These are phyloP conservation scores for Rhamnella rubrinervis DNA, from an alignment of 331 rosid species.

Conservation along the genomic window DNA sequence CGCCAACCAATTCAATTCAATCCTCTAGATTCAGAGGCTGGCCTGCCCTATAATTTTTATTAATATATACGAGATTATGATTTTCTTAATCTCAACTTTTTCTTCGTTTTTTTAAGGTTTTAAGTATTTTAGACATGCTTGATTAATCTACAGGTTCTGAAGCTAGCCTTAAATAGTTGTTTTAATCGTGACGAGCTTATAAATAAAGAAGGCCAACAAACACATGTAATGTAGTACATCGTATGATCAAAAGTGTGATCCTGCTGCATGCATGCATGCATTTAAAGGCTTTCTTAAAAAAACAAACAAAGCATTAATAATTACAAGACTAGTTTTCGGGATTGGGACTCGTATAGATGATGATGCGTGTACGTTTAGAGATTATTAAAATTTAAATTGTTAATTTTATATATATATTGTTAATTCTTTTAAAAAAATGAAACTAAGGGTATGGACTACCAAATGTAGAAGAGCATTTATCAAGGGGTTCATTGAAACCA, in stretches of 20 bases:
- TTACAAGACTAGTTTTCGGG: neutral
- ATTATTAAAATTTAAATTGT: neutral
- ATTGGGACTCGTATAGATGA: neutral
- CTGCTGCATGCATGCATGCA: neutral
- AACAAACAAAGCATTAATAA: conserved; percentile 23
- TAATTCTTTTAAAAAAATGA: neutral
- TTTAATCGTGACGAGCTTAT: too few species aligned
- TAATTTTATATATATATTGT: neutral
- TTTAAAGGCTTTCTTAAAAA: neutral
- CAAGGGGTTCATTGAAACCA: neutral
- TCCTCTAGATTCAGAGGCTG: too few species aligned
- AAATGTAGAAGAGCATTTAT: neutral
- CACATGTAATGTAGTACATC: too few species aligned
- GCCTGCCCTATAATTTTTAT: too few species aligned
- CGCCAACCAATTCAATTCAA: too few species aligned
- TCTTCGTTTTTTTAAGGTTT: too few species aligned
- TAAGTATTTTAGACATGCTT: too few species aligned
- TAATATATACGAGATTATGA: too few species aligned
- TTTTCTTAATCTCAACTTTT: too few species aligned
- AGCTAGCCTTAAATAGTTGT: too few species aligned
- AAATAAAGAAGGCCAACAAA: too few species aligned
- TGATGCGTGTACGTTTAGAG: conserved; percentile 21
- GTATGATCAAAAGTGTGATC: neutral
- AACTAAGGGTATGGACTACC: neutral
- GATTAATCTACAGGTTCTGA: too few species aligned